phyloP scores from a whole-genome alignment of 176 grass and related monocot species.

The Aegilops tauschii region DNA sequence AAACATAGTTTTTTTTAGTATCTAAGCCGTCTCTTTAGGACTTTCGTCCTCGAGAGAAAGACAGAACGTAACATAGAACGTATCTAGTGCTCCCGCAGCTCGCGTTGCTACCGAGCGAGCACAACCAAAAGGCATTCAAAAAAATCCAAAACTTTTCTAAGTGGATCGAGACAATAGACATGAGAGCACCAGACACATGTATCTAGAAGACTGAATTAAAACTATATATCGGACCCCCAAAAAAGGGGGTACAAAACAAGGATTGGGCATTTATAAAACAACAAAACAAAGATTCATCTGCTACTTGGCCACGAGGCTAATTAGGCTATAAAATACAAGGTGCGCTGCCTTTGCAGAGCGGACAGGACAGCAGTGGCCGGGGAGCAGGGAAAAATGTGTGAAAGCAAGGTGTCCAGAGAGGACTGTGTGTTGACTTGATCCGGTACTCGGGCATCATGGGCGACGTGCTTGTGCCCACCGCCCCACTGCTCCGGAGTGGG shows the following conservation, averaged over 20 bases:
- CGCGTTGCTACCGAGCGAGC: not conserved
- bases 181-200: not conserved
- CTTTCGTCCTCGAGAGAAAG: not conserved
- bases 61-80: not conserved
- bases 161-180: not conserved
- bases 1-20: not conserved
- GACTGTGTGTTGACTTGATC: slow-evolving; percentile 16
- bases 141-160: not conserved
- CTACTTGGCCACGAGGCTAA: not conserved
- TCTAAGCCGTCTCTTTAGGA: not conserved
- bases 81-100: not conserved
- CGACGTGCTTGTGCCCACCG: not conserved
- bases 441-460: not conserved
- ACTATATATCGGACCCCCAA: not conserved
- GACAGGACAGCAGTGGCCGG: not conserved
- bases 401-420: not conserved
- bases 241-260: not conserved
- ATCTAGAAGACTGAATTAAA: not conserved
- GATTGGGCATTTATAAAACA: not conserved
- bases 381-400: not conserved
- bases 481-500: slow-evolving; percentile 1
- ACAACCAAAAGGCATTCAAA: not conserved
- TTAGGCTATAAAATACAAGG: not conserved
- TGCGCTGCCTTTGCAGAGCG: slow-evolving; percentile 2
- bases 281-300: not conserved